Base-by-base conservation (phyloP, 2,329 filamentous ascomycete species). In the Calonectria hongkongensis region DNA sequence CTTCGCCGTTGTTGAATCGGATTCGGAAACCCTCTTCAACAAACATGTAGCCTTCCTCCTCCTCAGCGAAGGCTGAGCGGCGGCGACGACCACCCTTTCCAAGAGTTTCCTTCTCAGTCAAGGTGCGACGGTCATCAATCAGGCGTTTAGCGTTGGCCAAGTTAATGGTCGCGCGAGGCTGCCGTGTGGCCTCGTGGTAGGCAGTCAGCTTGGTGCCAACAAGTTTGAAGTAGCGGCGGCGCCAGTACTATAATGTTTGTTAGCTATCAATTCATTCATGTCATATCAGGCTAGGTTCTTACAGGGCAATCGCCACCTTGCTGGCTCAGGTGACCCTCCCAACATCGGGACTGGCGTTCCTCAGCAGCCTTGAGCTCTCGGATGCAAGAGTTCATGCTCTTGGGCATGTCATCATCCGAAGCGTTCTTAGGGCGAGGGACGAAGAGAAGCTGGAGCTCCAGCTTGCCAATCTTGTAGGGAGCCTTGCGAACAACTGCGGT, bases 31-130 rank as follows among this genome's bases (percentile, higher is more conserved):
- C 97, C 83, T 99, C 97, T 84, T 99, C 97, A 66, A 99, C 96
- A 83, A 99, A 99, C 94, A 98, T 98, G 88, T 99, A 99, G 50
- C 97, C 97, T 83, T 99, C 97, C 85, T 99, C 97, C 77, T 99
- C 97, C 84, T 98, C 97, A 1, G 96, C 96, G 83, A 99, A 99
- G 13, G 95, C 97, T 41, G 96, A 98, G 83, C 97, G 95, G 69
- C 97, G 94, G 51, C 97, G 94, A 78, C 92, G 93, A 69, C 95
- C 94, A 75, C 90, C 91, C 82, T 92, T 94, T 70, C 93, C 94
- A 16, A 90, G 92, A 0, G 93, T 95, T 81, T 97, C 95, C 77
- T 94, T 95, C 80, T 98, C 94, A 8, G 93, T 95, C 60, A 99
- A 88, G 25, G 94, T 89, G 25, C 92, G 92, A 70, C 95, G 94